Evolutionary conservation across 306 rosid species (phyloP), one percentile per base, ranked within the genome.

Genomic region (Pueraria montana): DNA sequence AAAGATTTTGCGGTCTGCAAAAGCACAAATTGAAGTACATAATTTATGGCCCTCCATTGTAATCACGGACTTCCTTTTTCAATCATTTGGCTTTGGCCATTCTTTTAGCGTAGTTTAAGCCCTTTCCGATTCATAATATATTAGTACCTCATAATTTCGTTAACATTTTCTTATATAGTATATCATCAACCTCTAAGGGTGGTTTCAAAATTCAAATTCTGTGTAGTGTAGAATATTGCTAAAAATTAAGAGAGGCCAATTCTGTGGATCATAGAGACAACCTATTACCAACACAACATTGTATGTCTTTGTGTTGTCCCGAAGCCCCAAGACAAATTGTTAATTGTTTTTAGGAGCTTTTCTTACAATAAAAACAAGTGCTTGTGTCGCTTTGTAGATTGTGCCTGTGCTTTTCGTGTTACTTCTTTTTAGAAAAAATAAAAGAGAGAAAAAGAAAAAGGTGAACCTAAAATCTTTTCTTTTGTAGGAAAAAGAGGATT

Each of bases 401-500:
- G 82, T 76, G 82, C 74, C 65, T 69, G 69, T 69, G 76, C 24
- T 71, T 46, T 84, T 71, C n/a, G 30, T 65, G 77, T n/a, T 80
- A 78, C 87, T 74, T 59, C 42, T 72, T 80, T 80, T 56, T 5
- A 58, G 56, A 67, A 56, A 16, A 16, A 32, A n/a, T 61, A 34
- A 66, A 36, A 46, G 2, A 18, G 32, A 45, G 26, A 38, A 43
- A 64, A 21, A 68, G 4, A 18, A 56, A 68, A 85, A 53, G 79
- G 14, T 67, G 74, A 84, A 64, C 73, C 74, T 46, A 67, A 81
- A 76, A 74, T 55, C 66, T 74, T n/a, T n/a, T 71, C 40, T 72
- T 79, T 85, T 62, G 53, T 80, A 11, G 67, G 40, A 49, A 79
- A 89, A 88, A 80, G 68, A 84, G 80, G 90, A 90, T 89, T 88